These are phyloP conservation scores for Chimonanthus salicifolius DNA, from an alignment of 164 flowering plant species.

Conservation along the genomic window DNA sequence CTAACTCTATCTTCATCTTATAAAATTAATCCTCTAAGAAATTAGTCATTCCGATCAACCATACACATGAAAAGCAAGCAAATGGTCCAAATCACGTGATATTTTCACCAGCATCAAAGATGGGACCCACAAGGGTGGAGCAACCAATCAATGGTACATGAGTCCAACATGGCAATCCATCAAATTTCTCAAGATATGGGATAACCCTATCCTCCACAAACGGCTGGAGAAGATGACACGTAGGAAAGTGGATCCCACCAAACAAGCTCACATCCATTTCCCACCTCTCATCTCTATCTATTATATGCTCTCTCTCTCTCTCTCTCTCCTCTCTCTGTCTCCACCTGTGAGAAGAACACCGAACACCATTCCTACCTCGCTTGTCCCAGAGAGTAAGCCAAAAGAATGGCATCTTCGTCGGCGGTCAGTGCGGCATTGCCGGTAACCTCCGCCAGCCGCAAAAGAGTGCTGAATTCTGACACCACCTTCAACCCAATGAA, in stretches of 20 bases:
- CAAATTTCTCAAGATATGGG: background rate
- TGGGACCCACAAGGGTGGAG: too few species aligned
- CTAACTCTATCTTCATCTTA: too few species aligned
- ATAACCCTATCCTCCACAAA: conserved; percentile 27
- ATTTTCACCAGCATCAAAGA: too few species aligned
- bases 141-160: too few species aligned
- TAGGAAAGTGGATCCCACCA: conserved; percentile 7
- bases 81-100: too few species aligned
- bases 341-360: background rate
- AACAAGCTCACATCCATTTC: conserved; percentile 2
- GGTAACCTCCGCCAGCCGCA: conserved; percentile 33
- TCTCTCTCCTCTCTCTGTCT: background rate
- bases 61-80: too few species aligned
- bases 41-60: too few species aligned
- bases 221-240: conserved; percentile 22
- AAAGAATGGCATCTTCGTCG: conserved; percentile 55
- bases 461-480: conserved; percentile 24
- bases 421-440: conserved; percentile 54
- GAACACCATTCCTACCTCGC: background rate
- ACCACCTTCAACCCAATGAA: conserved; percentile 48
- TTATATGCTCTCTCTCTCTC: background rate
- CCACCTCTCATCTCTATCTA: conserved; percentile 18
- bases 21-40: too few species aligned
- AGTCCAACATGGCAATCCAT: too few species aligned
- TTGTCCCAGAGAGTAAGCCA: background rate